A percentile compares a stretch with the other conserved stretches of the same genome.
Conservation (phyloP, 148 eudicot genomes). For the Tetragonia tetragonoides region DNA sequence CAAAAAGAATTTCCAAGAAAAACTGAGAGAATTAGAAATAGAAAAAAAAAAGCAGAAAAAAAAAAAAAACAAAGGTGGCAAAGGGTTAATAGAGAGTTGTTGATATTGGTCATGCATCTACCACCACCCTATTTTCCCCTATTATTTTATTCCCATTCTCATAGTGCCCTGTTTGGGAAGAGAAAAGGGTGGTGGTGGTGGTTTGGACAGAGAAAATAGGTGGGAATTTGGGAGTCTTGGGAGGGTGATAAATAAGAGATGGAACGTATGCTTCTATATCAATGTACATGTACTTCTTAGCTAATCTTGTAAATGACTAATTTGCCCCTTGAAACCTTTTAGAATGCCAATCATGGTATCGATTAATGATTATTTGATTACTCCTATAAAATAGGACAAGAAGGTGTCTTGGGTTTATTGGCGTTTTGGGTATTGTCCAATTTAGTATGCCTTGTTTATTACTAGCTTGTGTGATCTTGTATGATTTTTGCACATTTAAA, state of each 20-base stretch:
- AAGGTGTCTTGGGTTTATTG: background rate
- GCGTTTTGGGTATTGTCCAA: background rate
- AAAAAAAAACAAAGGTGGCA: conserved; percentile 20
- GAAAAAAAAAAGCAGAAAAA: background rate
- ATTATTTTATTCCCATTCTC: background rate
- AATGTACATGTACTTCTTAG: no score
- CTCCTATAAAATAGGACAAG: background rate
- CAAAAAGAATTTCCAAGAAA: background rate
- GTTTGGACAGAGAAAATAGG: conserved; percentile 6
- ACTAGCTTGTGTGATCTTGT: background rate
- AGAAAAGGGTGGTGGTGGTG: background rate
- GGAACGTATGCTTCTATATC: background rate
- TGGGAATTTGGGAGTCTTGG: background rate
- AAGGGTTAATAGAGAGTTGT: conserved; percentile 20
- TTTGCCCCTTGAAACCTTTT: background rate
- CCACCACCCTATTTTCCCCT: conserved; percentile 20
- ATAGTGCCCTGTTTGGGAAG: conserved; percentile 16
- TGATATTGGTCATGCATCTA: conserved; percentile 32
- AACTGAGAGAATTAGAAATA: background rate
- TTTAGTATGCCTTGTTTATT: background rate
- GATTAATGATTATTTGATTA: no score
- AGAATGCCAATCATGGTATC: conserved; percentile 3
- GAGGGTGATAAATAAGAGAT: background rate
- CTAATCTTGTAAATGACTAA: background rate
- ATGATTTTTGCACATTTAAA: background rate